These are phyloP conservation scores for Coriaria nepalensis DNA, from an alignment of 306 rosid species.

Conservation along the genomic window DNA sequence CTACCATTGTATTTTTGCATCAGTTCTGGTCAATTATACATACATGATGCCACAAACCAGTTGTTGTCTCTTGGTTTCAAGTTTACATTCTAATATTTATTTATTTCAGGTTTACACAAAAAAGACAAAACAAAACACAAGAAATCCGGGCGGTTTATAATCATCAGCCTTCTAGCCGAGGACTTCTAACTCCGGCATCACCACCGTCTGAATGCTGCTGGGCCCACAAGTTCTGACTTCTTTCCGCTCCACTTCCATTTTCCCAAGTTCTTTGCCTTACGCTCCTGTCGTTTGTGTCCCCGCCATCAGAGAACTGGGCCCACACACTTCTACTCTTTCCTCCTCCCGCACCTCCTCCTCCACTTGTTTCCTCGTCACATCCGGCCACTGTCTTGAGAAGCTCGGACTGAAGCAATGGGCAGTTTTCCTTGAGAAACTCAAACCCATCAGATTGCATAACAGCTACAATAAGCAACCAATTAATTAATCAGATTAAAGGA, in stretches of 20 bases:
- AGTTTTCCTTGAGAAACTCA: slow-evolving; percentile 78
- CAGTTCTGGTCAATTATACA: too few relatives aligned
- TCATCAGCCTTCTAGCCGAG: slow-evolving; percentile 49
- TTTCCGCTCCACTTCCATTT: slow-evolving; percentile 59
- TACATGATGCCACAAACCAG: too few relatives aligned
- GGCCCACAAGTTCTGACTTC: slow-evolving; percentile 59
- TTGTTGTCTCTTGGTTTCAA: too few relatives aligned
- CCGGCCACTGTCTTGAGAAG: slow-evolving; percentile 89
- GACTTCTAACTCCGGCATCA: slow-evolving; percentile 57
- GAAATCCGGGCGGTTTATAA: too few relatives aligned
- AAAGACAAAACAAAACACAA: not conserved
- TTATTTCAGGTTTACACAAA: slow-evolving; percentile 1
- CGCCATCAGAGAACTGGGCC: slow-evolving; percentile 95
- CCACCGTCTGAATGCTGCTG: slow-evolving; percentile 66
- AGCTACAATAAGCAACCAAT: slow-evolving; percentile 37
- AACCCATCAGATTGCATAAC: slow-evolving; percentile 95
- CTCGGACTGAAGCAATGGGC: slow-evolving; percentile 86
- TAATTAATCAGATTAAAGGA: not conserved
- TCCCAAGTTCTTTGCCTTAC: slow-evolving; percentile 84
- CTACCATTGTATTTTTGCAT: too few relatives aligned
- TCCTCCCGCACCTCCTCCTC: slow-evolving; percentile 18
- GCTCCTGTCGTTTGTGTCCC: slow-evolving; percentile 67
- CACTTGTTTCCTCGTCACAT: slow-evolving; percentile 73
- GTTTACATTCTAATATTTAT: too few relatives aligned
- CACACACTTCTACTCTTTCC: slow-evolving; percentile 82